Evolutionary conservation across 495 filamentous ascomycete genomes (phyloP).

Genomic region (Clohesyomyces aquaticus): DNA sequence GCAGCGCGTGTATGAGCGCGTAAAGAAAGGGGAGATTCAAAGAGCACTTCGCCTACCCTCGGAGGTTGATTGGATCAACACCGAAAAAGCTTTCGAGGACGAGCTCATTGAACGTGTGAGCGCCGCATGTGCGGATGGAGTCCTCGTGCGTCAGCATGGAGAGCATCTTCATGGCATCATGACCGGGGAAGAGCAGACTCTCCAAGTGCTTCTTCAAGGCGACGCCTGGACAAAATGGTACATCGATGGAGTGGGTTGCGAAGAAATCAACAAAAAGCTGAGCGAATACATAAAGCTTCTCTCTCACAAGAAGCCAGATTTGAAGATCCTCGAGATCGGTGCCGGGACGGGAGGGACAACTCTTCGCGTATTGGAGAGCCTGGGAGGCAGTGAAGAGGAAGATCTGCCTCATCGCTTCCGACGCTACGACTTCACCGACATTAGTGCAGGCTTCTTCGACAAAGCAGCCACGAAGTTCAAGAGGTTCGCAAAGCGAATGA

Average conservation of each 20-base stretch:
- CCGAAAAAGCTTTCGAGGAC: neutral
- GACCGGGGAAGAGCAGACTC: no score
- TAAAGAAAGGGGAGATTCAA: neutral
- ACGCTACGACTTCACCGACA: conserved; percentile 8
- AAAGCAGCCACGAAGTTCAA: neutral
- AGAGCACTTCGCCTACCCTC: no score
- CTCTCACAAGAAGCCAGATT: neutral
- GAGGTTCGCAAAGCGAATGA: neutral
- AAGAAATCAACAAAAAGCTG: neutral
- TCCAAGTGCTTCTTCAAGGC: no score
- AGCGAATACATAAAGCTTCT: neutral
- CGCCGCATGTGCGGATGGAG: no score
- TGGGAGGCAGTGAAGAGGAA: neutral
- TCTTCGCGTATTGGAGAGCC: neutral
- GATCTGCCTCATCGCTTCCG: neutral
- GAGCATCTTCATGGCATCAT: no score
- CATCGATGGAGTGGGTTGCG: neutral
- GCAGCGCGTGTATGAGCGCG: neutral
- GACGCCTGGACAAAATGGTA: neutral
- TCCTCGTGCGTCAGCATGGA: no score
- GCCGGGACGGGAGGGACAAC: neutral
- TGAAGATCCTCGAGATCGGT: neutral
- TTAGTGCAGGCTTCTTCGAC: conserved; percentile 5
- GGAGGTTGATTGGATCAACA: neutral
- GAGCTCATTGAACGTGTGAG: neutral